Base-by-base conservation (phyloP, 768 basidiomycete genomes). In the Collybia sordida region DNA sequence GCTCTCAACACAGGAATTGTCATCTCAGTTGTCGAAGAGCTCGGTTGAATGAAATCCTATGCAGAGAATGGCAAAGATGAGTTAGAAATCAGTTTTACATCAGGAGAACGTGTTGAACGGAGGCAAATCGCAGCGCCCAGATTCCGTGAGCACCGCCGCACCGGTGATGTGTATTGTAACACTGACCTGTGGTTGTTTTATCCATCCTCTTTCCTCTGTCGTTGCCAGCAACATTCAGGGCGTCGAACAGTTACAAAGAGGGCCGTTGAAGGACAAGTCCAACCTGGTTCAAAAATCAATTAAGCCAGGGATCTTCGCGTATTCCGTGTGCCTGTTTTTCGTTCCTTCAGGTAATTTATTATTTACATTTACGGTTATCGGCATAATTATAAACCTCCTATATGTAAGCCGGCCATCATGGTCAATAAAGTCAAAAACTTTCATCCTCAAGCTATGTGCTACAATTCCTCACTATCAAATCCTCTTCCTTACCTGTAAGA, bases 1-100 rank as follows among this genome's bases (percentile, higher is more conserved):
- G 63, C 54, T 52, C 62, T 58, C 28, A 59, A 59, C 47, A 54
- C 53, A 38, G 61, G 52, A 55, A 59, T 23, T 35, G 56, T 14
- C 54, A 57, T 59, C 11, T 47, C 49, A 40, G 63, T 51, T 22
- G 47, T 49, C 24, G 55, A 53, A 8, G 56, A 38, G 31, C 21
- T 38, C 42, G 63, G 59, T 53, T 55, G 55, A 46, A 56, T 55
- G 35, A 54, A 56, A 40, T 19, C 46, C 56, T 57, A 45, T 15
- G 18, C 37, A 42, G 25, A 37, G 48, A 41, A 38, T 24, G 41
- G 31, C 47, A 42, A 37, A 53, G 42, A 49, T 18, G 27, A 45
- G 47, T 53, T 31, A 59, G 51, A 55, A 52, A 54, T 54, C 54
- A 61, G 57, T 37, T 41, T 45, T 44, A 37, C 51, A 56, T 50